Conservation (phyloP, 2,329 filamentous ascomycete genomes). For the Colletotrichum acutatum region DNA sequence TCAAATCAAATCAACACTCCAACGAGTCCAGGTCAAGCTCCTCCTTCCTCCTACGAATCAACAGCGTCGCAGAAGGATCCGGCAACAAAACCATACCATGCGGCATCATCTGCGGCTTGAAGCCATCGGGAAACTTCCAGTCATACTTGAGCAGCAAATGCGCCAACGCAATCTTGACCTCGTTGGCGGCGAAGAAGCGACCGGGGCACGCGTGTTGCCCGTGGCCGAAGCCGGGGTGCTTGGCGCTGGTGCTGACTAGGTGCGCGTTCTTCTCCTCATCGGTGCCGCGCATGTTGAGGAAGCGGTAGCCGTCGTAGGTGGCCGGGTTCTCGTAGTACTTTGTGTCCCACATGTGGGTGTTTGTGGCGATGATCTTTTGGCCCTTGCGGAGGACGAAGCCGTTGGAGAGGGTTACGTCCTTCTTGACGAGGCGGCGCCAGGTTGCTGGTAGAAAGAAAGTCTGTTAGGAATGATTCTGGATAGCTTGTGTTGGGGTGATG, state of each 20-base stretch:
- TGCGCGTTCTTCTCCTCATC: slow-evolving; percentile 42
- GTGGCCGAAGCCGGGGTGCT: slow-evolving; percentile 47
- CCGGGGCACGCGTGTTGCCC: slow-evolving; percentile 51
- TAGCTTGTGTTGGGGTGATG: rapidly evolving
- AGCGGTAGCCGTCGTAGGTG: slow-evolving; percentile 39
- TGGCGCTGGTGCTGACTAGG: slow-evolving; percentile 46
- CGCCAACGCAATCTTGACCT: slow-evolving; percentile 48
- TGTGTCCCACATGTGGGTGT: slow-evolving; percentile 37
- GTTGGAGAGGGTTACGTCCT: slow-evolving; percentile 35
- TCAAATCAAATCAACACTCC: not conserved
- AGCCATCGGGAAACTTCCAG: slow-evolving; percentile 29
- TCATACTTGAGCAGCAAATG: slow-evolving; percentile 47
- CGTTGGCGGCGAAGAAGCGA: slow-evolving; percentile 49
- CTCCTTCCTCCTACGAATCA: slow-evolving; percentile 21
- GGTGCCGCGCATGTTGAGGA: slow-evolving; percentile 34
- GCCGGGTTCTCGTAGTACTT: slow-evolving; percentile 35
- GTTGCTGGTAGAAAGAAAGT: not conserved
- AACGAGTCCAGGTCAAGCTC: slow-evolving; percentile 16
- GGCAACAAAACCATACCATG: slow-evolving; percentile 14
- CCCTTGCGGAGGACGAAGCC: slow-evolving; percentile 38
- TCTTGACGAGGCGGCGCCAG: slow-evolving; percentile 26
- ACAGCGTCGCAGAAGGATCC: not conserved
- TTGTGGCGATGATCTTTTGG: slow-evolving; percentile 34
- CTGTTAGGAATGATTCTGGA: no score
- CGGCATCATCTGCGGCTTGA: not conserved